Base-by-base conservation (phyloP, 108 stramenopile genomes). In the Fragilaria crotonensis region DNA sequence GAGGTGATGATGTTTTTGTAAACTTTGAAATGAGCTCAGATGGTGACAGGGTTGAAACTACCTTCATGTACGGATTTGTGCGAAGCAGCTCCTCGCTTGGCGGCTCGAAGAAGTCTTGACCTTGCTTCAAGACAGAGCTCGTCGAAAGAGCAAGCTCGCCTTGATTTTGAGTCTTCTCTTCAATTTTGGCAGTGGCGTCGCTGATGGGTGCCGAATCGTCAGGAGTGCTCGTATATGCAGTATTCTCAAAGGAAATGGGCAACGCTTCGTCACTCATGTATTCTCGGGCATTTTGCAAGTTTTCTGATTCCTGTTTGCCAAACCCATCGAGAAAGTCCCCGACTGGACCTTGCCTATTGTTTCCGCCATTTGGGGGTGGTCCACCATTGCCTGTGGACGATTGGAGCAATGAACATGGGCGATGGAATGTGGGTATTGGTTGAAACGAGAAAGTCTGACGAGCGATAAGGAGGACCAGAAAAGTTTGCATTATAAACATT, bases 11-110 rank as follows among this genome's bases (percentile, higher is more conserved):
- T 23, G 86, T 87, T 23, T 68, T 57, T 0, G 82, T 85, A 59
- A 95, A 95, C 27, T 72, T 74, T 4, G 83, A 67, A 66, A 95
- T 90, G 25, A 90, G 64, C 5, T 95, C 90, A 0, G 80, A 78
- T 0, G 94, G 94, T 3, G 84, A 60, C 4, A 90, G 62, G 29
- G 72, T 68, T 2, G 87, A 79, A 4, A 95, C 79, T 1, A 87
- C 79, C 29, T 77, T 67, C 48, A 92, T 70, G 62, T 92, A 95
- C 0, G 87, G 86, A 62, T 92, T 91, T 26, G 66, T 71, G 9
- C 59, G 69, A 46, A 82, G 50, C 1, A 49, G 20, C 14, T 60
- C 62, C 26, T 49, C 28, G 25, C 60, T 51, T 18, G 69, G 68
- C 18, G 54, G 3, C 4, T 25, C 51, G 3, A 52, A 52, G 2